Conservation (phyloP, 1,284 basidiomycete species). For the Gymnopus androsaceus region DNA sequence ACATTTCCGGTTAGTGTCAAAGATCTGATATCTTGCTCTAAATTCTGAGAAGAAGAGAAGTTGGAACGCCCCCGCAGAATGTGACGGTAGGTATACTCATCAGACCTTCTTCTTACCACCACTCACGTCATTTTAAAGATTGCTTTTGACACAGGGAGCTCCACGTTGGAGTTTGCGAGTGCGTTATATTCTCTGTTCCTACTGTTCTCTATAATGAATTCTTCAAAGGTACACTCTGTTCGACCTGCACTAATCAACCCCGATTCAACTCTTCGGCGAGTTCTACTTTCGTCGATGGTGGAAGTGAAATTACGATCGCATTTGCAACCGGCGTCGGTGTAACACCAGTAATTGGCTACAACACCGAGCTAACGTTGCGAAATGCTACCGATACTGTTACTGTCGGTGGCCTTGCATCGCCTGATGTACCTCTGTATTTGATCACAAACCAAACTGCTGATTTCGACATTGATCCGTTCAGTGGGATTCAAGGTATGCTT, state of each 20-base stretch:
- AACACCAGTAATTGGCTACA: constrained; percentile 45
- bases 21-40: too few relatives aligned
- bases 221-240: constrained; percentile 46
- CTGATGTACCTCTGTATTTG: constrained; percentile 17
- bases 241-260: constrained; percentile 44
- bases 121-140: constrained; percentile 29
- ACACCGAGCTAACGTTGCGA: constrained; percentile 15
- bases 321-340: constrained; percentile 62
- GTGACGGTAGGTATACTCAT: constrained; percentile 34
- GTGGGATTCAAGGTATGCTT: constrained; percentile 49
- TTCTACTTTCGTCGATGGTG: constrained; percentile 50
- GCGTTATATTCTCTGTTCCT: constrained; percentile 21
- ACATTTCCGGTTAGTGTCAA: constrained; percentile 42
- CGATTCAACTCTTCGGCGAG: constrained; percentile 50
- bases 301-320: constrained; percentile 40
- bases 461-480: constrained; percentile 46
- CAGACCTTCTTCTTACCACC: constrained; percentile 7
- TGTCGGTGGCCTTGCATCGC: constrained; percentile 17
- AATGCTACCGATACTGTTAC: constrained; percentile 18
- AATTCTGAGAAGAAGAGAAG: constrained; percentile 25
- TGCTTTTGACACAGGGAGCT: constrained; percentile 58
- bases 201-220: background rate
- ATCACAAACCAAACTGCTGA: constrained; percentile 22
- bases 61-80: constrained; percentile 51
- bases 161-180: constrained; percentile 52